Evolutionary conservation across 2,329 filamentous ascomycete species (phyloP).

Genomic region (Aspergillus fructus): DNA sequence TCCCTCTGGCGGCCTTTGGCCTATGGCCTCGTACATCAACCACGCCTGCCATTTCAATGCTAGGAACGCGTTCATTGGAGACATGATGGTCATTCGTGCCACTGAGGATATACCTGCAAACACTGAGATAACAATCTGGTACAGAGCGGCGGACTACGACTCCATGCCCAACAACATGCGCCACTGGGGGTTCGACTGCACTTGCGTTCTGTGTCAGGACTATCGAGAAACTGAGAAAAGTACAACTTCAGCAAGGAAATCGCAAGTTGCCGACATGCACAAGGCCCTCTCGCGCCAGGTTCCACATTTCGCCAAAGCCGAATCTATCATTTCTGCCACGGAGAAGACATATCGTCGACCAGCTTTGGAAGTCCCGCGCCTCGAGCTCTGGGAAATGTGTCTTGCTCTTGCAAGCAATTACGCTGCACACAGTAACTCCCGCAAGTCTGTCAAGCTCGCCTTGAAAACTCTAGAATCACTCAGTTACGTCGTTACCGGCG

Average conservation of each 20-base stretch:
- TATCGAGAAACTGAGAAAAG: not conserved
- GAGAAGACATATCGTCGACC: slow-evolving; percentile 25
- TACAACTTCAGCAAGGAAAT: slow-evolving; percentile 12
- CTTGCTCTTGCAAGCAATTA: slow-evolving; percentile 18
- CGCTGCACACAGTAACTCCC: not conserved
- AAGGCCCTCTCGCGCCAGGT: not conserved
- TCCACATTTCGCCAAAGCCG: slow-evolving; percentile 8
- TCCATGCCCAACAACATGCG: not conserved
- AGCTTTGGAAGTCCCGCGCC: slow-evolving; percentile 25
- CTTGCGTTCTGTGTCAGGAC: slow-evolving; percentile 25
- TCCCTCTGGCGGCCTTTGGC: slow-evolving; percentile 48
- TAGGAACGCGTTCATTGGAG: slow-evolving; percentile 52
- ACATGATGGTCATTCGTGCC: slow-evolving; percentile 55
- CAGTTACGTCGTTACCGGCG: slow-evolving; percentile 27
- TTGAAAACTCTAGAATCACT: slow-evolving; percentile 26
- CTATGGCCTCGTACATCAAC: slow-evolving; percentile 51
- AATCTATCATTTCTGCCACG: slow-evolving; percentile 15
- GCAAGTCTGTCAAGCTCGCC: slow-evolving; percentile 18
- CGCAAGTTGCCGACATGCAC: slow-evolving; percentile 3
- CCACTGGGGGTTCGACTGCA: slow-evolving; percentile 28
- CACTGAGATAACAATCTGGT: slow-evolving; percentile 50
- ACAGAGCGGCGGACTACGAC: slow-evolving; percentile 27
- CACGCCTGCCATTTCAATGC: slow-evolving; percentile 54
- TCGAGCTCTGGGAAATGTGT: slow-evolving; percentile 17
- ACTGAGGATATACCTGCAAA: slow-evolving; percentile 41